phyloP scores from a whole-genome alignment of 371 early-diverging fungal genomes.

The Blakeslea trispora region DNA sequence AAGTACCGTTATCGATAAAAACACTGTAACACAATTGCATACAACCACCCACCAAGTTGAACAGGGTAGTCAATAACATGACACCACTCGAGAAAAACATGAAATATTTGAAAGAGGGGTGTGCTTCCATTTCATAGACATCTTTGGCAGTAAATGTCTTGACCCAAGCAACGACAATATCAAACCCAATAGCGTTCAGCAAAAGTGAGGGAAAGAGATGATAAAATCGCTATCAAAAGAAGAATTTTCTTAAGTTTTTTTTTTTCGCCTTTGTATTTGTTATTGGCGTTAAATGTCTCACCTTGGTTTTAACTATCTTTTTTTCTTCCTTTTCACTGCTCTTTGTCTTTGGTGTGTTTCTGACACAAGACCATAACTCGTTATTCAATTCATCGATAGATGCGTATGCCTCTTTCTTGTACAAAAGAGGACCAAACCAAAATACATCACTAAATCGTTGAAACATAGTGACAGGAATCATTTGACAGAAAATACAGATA shows the following conservation, averaged over 20 bases:
- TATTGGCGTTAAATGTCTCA: background rate
- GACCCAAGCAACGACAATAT: constrained; percentile 9
- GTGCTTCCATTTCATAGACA: constrained; percentile 5
- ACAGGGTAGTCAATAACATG: constrained; percentile 6
- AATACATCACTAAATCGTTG: constrained; percentile 14
- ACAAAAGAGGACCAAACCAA: constrained; percentile 14
- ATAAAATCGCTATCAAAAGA: constrained; percentile 11
- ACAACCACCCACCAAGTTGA: constrained; percentile 12
- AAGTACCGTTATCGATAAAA: constrained; percentile 5
- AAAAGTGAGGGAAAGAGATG: constrained; percentile 14
- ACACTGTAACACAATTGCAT: constrained; percentile 15
- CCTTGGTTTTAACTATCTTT: constrained; percentile 4
- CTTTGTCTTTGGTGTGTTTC: constrained; percentile 5
- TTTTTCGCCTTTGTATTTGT: background rate
- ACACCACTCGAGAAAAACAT: constrained; percentile 6
- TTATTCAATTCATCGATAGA: constrained; percentile 5
- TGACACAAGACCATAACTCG: constrained; percentile 16
- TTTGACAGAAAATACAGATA: constrained; percentile 19
- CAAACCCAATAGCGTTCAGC: constrained; percentile 6
- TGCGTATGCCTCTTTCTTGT: constrained; percentile 14
- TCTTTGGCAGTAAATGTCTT: constrained; percentile 20
- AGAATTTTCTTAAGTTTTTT: background rate
- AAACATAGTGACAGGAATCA: constrained; percentile 13
- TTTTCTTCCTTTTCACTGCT: background rate
- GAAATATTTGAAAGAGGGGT: background rate